phyloP scores from a whole-genome alignment of 345 rosid species.

The Eucalyptus sp. region DNA sequence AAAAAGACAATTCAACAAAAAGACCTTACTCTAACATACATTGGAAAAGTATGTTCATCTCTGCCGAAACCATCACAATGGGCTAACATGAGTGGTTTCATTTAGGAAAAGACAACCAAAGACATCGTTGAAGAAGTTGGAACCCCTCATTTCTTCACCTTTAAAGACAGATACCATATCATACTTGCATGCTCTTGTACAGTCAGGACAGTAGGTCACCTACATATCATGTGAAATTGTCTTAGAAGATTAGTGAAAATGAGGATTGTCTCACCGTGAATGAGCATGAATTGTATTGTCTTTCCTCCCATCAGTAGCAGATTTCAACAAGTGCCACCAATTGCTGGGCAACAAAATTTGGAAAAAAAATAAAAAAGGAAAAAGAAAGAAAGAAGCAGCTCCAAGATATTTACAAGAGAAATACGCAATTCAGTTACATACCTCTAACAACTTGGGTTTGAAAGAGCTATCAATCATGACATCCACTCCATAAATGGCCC shows the following conservation, averaged over 20 bases:
- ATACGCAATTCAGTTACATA: constrained; percentile 12
- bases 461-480: constrained; percentile 77
- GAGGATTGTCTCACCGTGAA: not conserved
- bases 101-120: constrained; percentile 78
- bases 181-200: constrained; percentile 83
- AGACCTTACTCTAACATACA: not conserved
- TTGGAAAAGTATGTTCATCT: not conserved
- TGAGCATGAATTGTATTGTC: not conserved
- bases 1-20: not conserved
- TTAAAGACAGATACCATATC: constrained; percentile 34
- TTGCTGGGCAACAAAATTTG: accelerated
- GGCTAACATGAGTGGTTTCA: constrained; percentile 44
- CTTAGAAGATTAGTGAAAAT: not conserved
- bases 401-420: not conserved
- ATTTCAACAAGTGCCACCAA: not conserved
- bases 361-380: not conserved
- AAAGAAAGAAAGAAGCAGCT: not conserved
- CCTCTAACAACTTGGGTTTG: constrained; percentile 88
- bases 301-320: not conserved
- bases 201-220: constrained; percentile 96
- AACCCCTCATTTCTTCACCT: constrained; percentile 32
- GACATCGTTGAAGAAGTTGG: constrained; percentile 58
- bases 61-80: constrained; percentile 10
- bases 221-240: not conserved
- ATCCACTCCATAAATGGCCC: constrained; percentile 92